phyloP scores from a whole-genome alignment of 176 grass and related monocot species.

The Oryza glumipatula region DNA sequence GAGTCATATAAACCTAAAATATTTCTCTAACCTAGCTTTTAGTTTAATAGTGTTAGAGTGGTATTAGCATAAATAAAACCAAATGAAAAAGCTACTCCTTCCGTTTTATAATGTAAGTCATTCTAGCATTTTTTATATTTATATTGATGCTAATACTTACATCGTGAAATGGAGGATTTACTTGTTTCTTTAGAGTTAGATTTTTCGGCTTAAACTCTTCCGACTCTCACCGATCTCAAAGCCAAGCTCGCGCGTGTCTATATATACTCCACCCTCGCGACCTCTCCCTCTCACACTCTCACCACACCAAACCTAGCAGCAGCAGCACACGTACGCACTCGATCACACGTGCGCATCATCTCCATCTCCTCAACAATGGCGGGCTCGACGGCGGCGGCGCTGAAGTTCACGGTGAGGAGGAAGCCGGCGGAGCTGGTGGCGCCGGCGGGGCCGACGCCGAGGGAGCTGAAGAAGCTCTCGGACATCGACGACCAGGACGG shows the following conservation, averaged over 20 bases:
- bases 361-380: neutral
- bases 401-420: conserved; percentile 62
- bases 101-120: too few species aligned
- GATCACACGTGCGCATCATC: neutral
- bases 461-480: conserved; percentile 75
- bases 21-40: too few species aligned
- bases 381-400: neutral
- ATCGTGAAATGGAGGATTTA: too few species aligned
- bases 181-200: too few species aligned
- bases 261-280: conserved; percentile 9
- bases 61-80: too few species aligned
- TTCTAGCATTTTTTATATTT: too few species aligned
- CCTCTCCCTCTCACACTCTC: neutral
- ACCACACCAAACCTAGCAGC: neutral
- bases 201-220: neutral
- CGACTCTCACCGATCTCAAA: neutral
- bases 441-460: conserved; percentile 58
- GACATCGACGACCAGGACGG: conserved; percentile 95
- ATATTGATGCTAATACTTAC: too few species aligned
- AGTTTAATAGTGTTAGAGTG: too few species aligned
- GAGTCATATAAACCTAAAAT: too few species aligned
- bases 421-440: conserved; percentile 54
- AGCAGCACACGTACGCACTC: neutral
- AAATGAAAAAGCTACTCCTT: too few species aligned
- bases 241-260: neutral